These are phyloP conservation scores for Porphyrellus cyaneotinctus DNA, from an alignment of 768 basidiomycete species.

Conservation along the genomic window DNA sequence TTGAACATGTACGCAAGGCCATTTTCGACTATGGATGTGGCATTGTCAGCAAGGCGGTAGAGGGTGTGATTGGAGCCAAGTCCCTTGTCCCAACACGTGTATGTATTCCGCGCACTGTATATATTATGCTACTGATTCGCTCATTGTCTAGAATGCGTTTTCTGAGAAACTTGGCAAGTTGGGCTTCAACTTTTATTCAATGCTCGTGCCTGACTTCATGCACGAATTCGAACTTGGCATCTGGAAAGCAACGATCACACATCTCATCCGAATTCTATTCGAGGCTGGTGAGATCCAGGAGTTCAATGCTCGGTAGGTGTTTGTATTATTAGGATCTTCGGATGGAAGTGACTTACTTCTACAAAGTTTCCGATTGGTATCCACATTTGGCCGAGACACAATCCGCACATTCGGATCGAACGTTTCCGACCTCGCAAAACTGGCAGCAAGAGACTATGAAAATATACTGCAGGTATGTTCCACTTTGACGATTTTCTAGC, in stretches of 20 bases:
- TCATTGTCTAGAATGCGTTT: constrained; percentile 38
- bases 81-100: neutral
- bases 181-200: constrained; percentile 24
- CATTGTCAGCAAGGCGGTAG: neutral
- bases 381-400: constrained; percentile 30
- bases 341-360: neutral
- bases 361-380: constrained; percentile 4
- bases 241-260: neutral
- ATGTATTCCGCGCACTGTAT: too few species aligned
- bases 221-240: neutral
- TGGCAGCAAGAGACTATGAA: constrained; percentile 38
- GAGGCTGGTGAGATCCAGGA: neutral
- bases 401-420: constrained; percentile 33
- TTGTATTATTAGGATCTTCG: neutral
- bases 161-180: constrained; percentile 14
- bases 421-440: constrained; percentile 31
- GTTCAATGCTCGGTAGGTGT: constrained; percentile 24
- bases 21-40: neutral
- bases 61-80: neutral
- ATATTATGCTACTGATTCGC: too few species aligned
- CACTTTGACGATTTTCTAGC: too few species aligned
- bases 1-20: neutral
- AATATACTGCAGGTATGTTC: constrained; percentile 32
- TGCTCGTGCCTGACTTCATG: constrained; percentile 29
- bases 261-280: neutral